A percentile compares a stretch with the other conserved stretches of the same genome.
Evolutionary conservation across 495 filamentous ascomycete genomes (phyloP).

Genomic region (Podospora anserina): DNA sequence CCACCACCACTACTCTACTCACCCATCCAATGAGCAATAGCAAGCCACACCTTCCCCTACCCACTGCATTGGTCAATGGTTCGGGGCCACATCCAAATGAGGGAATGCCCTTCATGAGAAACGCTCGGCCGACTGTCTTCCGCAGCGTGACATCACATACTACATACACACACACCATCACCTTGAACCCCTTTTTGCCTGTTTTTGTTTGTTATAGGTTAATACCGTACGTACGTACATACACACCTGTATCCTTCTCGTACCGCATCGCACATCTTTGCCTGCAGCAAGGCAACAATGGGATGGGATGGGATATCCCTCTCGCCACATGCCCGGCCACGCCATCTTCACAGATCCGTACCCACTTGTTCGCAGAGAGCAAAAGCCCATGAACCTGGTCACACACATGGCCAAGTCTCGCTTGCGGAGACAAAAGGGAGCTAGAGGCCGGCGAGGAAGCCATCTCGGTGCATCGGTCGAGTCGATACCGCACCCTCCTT

Average conservation of each 20-base stretch:
- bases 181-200: background rate
- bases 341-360: background rate
- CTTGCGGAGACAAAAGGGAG: background rate
- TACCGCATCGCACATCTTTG: background rate
- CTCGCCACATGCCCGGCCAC: background rate
- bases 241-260: background rate
- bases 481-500: background rate
- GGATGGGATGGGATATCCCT: background rate
- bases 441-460: background rate
- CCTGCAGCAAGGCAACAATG: background rate
- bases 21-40: background rate
- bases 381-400: background rate
- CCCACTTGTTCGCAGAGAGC: background rate
- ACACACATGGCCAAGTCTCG: background rate
- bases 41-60: background rate
- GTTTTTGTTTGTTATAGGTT: background rate
- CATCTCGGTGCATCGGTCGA: constrained; percentile 4
- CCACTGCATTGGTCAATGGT: background rate
- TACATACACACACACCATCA: background rate
- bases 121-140: background rate
- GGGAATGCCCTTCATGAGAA: background rate
- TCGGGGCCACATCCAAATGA: background rate
- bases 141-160: constrained; percentile 6
- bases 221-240: background rate
- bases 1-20: background rate